Base-by-base conservation (phyloP, 2,329 filamentous ascomycete species). In the Myotisia sp. region DNA sequence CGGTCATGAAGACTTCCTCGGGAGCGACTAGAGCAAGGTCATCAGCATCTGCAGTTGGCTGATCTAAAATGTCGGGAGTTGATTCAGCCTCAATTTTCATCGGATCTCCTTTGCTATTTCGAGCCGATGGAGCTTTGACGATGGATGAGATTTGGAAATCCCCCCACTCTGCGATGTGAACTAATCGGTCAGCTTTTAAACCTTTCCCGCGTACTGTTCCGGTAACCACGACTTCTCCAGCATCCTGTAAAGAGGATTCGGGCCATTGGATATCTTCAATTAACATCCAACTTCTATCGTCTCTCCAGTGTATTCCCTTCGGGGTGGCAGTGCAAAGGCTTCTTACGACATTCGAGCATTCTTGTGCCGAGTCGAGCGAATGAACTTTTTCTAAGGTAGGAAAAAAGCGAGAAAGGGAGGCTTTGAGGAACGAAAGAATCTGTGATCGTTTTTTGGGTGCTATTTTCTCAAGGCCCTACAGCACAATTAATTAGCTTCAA, bases 261-360 rank as follows among this genome's bases (percentile, higher is more conserved):
- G 73, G 68, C 68, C 85, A 92, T 45, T 71, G 62, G 34, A 93
- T 65, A 18, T 86, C 71, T 44, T 98, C 90, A 3, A 87, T 74
- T 37, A 93, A 63, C 78, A 98, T 83, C 82, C 90, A 98, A 48
- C 85, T 92, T 46, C 90, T 72, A 44, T 93, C 84, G 34, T 98
- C 90, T 47, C 90, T 74, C 90, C 90, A 98, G 42, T 78, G 67
- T n/a, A 98, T 73, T 1, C 90, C 90, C 62, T 92, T 95, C 7
- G 90, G 87, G 27, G 79, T 85, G 22, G 80, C 84, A 43, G 77
- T 93, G 65, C 90, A 98, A 10, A 98, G 63, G 18, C 85, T 87
- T 34, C 92, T 74, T 58, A 95, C 80, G 23, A 92, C 65, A 53
- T 94, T 95, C 33, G 84, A 74, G 53, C 82, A 87, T 54, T 98